phyloP scores from a whole-genome alignment of 345 rosid genomes.

The Brassica cretica region DNA sequence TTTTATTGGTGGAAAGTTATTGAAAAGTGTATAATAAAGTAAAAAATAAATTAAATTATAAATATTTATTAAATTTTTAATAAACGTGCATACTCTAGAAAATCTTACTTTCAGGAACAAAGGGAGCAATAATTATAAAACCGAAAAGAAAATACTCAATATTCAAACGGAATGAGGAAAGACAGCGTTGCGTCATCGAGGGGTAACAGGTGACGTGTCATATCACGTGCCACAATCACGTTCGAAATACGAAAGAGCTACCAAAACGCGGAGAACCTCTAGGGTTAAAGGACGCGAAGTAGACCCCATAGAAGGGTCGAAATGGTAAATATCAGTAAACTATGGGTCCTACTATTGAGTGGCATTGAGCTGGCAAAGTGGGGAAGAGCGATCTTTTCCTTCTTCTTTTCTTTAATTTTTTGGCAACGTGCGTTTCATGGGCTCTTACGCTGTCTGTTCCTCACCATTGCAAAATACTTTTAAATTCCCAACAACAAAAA shows the following conservation, averaged over 20 bases:
- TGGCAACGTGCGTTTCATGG: constrained; percentile 42
- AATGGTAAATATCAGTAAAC: constrained; percentile 23
- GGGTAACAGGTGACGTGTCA: constrained; percentile 38
- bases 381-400: constrained; percentile 25
- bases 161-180: background rate
- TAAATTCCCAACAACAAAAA: constrained; percentile 22
- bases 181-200: constrained; percentile 36
- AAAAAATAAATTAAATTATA: no score
- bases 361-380: constrained; percentile 41
- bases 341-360: constrained; percentile 31
- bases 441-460: constrained; percentile 39
- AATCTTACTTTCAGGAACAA: no score
- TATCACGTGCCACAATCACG: constrained; percentile 38
- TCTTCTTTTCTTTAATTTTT: background rate
- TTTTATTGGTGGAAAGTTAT: no score
- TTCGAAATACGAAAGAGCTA: constrained; percentile 21
- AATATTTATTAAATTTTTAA: no score
- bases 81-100: no score
- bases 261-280: constrained; percentile 43
- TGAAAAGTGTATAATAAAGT: no score
- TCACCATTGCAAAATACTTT: constrained; percentile 18
- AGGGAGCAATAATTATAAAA: no score
- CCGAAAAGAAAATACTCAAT: no score
- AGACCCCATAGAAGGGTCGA: constrained; percentile 19
- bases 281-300: constrained; percentile 7